Evolutionary conservation across 495 filamentous ascomycete genomes (phyloP).

Genomic region (Tetracladium marchalianum): DNA sequence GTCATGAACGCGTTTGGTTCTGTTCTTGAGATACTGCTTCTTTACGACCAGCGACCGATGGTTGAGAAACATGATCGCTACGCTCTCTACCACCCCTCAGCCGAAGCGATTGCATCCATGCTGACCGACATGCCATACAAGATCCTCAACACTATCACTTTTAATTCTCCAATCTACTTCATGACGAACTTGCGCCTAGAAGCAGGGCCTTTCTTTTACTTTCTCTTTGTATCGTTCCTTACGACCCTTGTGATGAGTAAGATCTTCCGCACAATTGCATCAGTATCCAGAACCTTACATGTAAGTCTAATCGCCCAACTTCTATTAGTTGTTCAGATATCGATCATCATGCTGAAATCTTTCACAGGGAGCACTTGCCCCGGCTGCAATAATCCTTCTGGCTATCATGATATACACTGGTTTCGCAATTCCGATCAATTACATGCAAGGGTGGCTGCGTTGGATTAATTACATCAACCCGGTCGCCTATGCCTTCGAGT

Average conservation of each 20-base stretch:
- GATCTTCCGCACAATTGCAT: slow-evolving; percentile 74
- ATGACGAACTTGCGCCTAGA: slow-evolving; percentile 56
- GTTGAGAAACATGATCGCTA: slow-evolving; percentile 84
- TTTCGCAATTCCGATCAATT: slow-evolving; percentile 56
- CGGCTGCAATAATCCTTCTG: slow-evolving; percentile 69
- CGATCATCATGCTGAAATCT: slow-evolving; percentile 58
- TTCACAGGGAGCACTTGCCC: slow-evolving; percentile 59
- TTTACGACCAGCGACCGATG: slow-evolving; percentile 77
- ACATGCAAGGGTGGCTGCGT: slow-evolving; percentile 73
- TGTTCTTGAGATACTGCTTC: slow-evolving; percentile 71
- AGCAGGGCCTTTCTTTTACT: slow-evolving; percentile 76
- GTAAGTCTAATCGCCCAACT: slow-evolving; percentile 68
- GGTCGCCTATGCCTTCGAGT: slow-evolving; percentile 65
- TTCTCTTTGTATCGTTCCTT: slow-evolving; percentile 56
- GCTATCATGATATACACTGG: slow-evolving; percentile 79
- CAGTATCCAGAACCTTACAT: slow-evolving; percentile 63
- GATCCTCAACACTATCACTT: slow-evolving; percentile 7
- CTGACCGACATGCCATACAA: slow-evolving; percentile 64
- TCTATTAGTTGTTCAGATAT: slow-evolving; percentile 66
- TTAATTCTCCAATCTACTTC: slow-evolving; percentile 61
- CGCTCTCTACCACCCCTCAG: slow-evolving; percentile 78
- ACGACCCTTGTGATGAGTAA: slow-evolving; percentile 67
- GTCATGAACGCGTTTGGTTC: slow-evolving; percentile 75
- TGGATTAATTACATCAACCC: slow-evolving; percentile 76
- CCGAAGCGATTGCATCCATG: slow-evolving; percentile 64